A percentile compares a stretch with the other conserved stretches of the same genome.
Evolutionary conservation across 1,284 basidiomycete species (phyloP).

Genomic region (Irpex lacteus): DNA sequence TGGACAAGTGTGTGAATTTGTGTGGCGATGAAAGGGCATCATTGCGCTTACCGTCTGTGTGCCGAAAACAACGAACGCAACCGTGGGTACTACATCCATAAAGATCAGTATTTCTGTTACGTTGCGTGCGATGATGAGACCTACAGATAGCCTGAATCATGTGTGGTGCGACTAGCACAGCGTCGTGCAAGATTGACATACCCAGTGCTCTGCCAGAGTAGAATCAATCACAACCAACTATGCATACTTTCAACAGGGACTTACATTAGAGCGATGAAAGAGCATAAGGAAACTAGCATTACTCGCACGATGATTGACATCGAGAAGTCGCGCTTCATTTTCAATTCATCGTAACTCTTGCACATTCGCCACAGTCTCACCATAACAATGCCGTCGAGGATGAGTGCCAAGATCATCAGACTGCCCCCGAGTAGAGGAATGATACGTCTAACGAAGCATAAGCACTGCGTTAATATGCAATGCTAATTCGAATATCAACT

Average conservation of each 20-base stretch:
- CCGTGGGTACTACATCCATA: background rate
- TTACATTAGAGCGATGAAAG: background rate
- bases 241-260: background rate
- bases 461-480: background rate
- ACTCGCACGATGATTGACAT: background rate
- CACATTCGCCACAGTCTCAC: background rate
- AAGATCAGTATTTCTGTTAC: background rate
- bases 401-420: background rate
- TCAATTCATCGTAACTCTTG: background rate
- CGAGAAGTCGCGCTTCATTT: background rate
- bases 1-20: background rate
- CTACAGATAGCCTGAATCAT: background rate
- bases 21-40: background rate
- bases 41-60: background rate
- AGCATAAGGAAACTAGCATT: background rate
- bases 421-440: background rate
- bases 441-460: background rate
- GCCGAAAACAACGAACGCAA: background rate
- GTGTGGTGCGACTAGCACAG: background rate
- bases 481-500: background rate
- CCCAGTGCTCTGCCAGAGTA: background rate
- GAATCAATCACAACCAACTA: background rate
- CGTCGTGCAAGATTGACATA: background rate
- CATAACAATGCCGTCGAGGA: background rate
- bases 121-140: background rate